These are phyloP conservation scores for Phaeosphaeriaceae sp. DNA, from an alignment of 2,329 filamentous ascomycete genomes.

Conservation along the genomic window DNA sequence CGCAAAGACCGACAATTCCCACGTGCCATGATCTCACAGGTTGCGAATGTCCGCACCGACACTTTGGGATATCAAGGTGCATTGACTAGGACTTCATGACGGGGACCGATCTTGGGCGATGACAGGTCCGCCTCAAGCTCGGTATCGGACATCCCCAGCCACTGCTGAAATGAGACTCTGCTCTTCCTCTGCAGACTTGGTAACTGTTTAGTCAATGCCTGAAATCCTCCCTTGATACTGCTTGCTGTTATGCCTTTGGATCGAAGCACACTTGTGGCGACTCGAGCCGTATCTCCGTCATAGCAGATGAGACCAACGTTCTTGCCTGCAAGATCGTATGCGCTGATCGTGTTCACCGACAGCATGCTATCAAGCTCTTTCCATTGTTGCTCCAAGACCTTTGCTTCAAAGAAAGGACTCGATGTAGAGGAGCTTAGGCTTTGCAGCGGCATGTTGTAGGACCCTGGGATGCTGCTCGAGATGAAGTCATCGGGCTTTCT, in stretches of 20 bases:
- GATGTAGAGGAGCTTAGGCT: slow-evolving; percentile 14
- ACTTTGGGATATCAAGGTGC: not conserved
- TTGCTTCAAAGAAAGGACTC: slow-evolving; percentile 23
- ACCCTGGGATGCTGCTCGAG: slow-evolving; percentile 21
- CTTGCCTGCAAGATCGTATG: slow-evolving; percentile 24
- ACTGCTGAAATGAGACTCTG: slow-evolving; percentile 7
- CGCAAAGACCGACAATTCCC: not conserved
- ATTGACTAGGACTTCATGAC: slow-evolving; percentile 3
- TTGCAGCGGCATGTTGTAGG: slow-evolving; percentile 27
- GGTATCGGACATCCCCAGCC: slow-evolving; percentile 3
- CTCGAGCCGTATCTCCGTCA: slow-evolving; percentile 24
- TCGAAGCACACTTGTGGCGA: slow-evolving; percentile 27
- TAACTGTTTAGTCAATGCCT: slow-evolving; percentile 14
- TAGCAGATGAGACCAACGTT: slow-evolving; percentile 28
- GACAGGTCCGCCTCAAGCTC: slow-evolving; percentile 9
- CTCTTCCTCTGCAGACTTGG: slow-evolving; percentile 18
- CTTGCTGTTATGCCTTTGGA: slow-evolving; percentile 20
- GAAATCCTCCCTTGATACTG: slow-evolving; percentile 25
- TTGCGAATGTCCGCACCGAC: not conserved
- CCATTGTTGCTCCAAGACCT: slow-evolving; percentile 25
- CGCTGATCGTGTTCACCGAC: slow-evolving; percentile 21
- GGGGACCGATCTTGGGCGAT: slow-evolving; percentile 4
- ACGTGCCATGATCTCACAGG: not conserved
- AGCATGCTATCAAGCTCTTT: slow-evolving; percentile 25
- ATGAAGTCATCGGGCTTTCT: slow-evolving; percentile 26